A percentile compares a stretch with the other conserved stretches of the same genome.
Conservation (phyloP, 371 early-diverging fungal genomes). For the Apophysomyces ossiformis region DNA sequence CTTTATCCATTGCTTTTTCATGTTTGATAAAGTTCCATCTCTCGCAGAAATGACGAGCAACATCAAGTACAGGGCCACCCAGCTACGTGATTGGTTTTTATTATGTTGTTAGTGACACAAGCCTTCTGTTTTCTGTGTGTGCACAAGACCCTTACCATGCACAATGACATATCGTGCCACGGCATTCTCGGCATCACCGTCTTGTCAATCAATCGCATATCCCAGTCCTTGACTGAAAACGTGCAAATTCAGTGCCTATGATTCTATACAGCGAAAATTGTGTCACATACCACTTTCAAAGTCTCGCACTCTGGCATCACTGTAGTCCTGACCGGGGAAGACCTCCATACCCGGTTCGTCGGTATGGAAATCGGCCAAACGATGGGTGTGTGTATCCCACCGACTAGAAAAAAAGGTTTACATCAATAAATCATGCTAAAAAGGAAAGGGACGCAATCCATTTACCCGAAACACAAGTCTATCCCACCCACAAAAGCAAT, state of each 20-base stretch:
- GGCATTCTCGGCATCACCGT: constrained; percentile 85
- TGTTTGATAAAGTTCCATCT: constrained; percentile 91
- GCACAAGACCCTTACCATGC: constrained; percentile 51
- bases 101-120: background rate
- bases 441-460: background rate
- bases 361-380: constrained; percentile 54
- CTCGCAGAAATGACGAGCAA: constrained; percentile 89
- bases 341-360: constrained; percentile 35
- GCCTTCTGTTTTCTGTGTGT: background rate
- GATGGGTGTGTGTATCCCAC: constrained; percentile 72
- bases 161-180: constrained; percentile 93
- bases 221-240: constrained; percentile 59
- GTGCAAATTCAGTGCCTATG: constrained; percentile 33
- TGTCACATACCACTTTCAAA: constrained; percentile 68
- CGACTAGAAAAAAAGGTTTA: constrained; percentile 51
- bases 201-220: constrained; percentile 66
- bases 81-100: constrained; percentile 23
- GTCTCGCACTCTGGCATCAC: constrained; percentile 89
- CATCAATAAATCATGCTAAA: background rate
- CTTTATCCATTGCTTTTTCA: constrained; percentile 45
- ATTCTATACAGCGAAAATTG: background rate
- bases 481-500: constrained; percentile 85
- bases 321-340: constrained; percentile 85
- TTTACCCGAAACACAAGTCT: constrained; percentile 77
- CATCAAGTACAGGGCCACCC: constrained; percentile 82